Percentiles rank a stretch among this genome's conserved stretches.
phyloP scores from a whole-genome alignment of 768 basidiomycete genomes.

The Leccinum variicolor region DNA sequence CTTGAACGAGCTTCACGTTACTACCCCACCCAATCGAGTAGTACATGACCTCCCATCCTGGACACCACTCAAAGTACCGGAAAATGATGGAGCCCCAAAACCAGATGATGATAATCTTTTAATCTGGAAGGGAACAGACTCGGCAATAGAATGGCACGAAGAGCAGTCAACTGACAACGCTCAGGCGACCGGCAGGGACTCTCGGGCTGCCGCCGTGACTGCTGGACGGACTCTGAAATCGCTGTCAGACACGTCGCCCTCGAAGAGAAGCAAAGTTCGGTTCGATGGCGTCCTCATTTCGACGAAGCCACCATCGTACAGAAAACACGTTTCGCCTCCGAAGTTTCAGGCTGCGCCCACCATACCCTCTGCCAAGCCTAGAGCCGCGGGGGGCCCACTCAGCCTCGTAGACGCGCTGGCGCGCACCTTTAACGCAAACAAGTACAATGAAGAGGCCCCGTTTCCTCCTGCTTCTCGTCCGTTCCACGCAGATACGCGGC shows the following conservation, averaged over 20 bases:
- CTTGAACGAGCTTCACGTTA: background rate
- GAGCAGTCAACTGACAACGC: background rate
- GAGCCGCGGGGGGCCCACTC: background rate
- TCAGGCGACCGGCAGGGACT: background rate
- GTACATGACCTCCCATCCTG: constrained; percentile 19
- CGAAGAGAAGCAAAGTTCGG: constrained; percentile 13
- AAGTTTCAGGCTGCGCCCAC: background rate
- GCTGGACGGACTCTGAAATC: background rate
- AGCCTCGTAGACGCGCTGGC: constrained; percentile 24
- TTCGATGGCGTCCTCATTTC: constrained; percentile 26
- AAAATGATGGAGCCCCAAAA: constrained; percentile 6
- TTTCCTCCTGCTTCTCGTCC: background rate
- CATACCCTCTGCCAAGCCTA: background rate
- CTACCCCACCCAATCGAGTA: background rate
- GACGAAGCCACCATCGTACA: constrained; percentile 2
- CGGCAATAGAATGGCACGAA: background rate
- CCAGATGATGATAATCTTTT: constrained; percentile 8
- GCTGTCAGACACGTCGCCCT: background rate
- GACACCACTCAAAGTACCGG: background rate
- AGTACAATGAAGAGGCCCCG: background rate
- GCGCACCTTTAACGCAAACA: constrained; percentile 28
- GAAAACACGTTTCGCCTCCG: background rate
- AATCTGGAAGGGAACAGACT: background rate
- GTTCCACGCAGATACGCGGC: background rate
- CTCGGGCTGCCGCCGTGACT: background rate